A percentile compares a stretch with the other conserved stretches of the same genome.
Conservation (phyloP, 75 land plant genomes). For the Cryptomeria japonica region DNA sequence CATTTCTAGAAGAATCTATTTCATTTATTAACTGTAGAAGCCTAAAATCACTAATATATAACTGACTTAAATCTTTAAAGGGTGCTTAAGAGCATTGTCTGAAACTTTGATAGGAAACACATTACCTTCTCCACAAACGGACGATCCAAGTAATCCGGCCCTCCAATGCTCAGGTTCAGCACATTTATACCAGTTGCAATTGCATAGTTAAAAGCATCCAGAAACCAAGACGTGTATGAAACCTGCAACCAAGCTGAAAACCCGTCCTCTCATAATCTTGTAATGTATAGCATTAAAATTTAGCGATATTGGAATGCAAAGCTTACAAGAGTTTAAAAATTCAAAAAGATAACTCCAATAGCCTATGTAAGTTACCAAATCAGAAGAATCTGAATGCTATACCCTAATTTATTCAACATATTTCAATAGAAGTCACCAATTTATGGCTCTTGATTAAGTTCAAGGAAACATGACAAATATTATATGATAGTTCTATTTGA, state of each 20-base stretch:
- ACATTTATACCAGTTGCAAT: conserved; percentile 96
- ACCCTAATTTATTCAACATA: background rate
- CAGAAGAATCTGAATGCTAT: background rate
- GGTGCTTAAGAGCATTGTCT: background rate
- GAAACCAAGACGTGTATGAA: conserved; percentile 98
- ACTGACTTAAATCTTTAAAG: background rate
- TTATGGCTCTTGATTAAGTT: background rate
- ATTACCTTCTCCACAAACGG: conserved; percentile 98
- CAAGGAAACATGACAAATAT: background rate
- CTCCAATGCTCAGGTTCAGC: conserved; percentile 96
- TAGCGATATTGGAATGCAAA: background rate
- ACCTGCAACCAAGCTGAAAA: conserved; percentile 89
- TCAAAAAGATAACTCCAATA: background rate
- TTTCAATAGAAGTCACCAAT: background rate
- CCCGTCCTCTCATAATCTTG: conserved; percentile 49
- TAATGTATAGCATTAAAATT: conserved; percentile 3
- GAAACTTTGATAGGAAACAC: background rate
- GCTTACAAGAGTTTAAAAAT: background rate
- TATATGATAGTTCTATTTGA: background rate
- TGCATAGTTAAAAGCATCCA: conserved; percentile 99
- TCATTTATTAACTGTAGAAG: background rate
- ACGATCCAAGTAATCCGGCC: conserved; percentile 93
- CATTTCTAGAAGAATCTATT: background rate
- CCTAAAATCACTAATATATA: background rate
- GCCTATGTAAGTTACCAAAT: background rate